Percentiles rank a stretch among this genome's conserved stretches.
Evolutionary conservation across 495 filamentous ascomycete genomes (phyloP).

Genomic region (Aspergillus nidulans): DNA sequence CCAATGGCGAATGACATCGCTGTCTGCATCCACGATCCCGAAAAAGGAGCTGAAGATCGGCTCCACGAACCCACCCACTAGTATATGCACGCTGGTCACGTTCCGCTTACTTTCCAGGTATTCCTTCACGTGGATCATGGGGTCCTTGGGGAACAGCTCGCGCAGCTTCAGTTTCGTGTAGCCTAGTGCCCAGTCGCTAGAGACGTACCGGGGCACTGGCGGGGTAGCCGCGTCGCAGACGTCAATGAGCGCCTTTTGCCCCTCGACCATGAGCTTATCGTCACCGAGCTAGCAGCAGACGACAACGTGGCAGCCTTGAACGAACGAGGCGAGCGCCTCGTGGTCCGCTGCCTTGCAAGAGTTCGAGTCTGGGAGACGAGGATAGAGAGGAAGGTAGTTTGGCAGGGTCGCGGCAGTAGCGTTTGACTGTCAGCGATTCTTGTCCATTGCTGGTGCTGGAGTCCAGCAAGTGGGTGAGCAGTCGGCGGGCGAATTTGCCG

Average conservation of each 20-base stretch:
- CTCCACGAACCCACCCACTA: neutral
- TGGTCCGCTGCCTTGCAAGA: neutral
- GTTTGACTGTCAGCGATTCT: neutral
- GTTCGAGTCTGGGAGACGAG: neutral
- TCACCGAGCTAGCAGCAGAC: slow-evolving; percentile 43
- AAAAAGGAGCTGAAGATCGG: neutral
- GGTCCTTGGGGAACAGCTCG: slow-evolving; percentile 37
- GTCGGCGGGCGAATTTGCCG: slow-evolving; percentile 14
- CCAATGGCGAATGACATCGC: neutral
- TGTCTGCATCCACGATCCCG: neutral
- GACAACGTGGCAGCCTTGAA: slow-evolving; percentile 20
- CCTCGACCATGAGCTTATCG: slow-evolving; percentile 38
- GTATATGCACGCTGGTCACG: slow-evolving; percentile 7
- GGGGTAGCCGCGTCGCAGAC: slow-evolving; percentile 32
- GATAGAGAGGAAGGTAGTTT: neutral
- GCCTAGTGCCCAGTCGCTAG: slow-evolving; percentile 41
- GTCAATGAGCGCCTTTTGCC: slow-evolving; percentile 42
- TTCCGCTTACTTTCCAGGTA: slow-evolving; percentile 38
- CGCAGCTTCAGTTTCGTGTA: slow-evolving; percentile 33
- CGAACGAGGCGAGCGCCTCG: slow-evolving; percentile 8
- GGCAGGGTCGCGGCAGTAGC: neutral
- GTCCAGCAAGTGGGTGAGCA: slow-evolving; percentile 7
- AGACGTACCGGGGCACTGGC: slow-evolving; percentile 41
- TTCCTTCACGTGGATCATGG: slow-evolving; percentile 38
- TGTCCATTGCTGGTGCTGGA: no score